A percentile compares a stretch with the other conserved stretches of the same genome.
These are phyloP conservation scores for Hsuehochloa calcarea DNA, from an alignment of 176 grass and related monocot species.

Conservation along the genomic window DNA sequence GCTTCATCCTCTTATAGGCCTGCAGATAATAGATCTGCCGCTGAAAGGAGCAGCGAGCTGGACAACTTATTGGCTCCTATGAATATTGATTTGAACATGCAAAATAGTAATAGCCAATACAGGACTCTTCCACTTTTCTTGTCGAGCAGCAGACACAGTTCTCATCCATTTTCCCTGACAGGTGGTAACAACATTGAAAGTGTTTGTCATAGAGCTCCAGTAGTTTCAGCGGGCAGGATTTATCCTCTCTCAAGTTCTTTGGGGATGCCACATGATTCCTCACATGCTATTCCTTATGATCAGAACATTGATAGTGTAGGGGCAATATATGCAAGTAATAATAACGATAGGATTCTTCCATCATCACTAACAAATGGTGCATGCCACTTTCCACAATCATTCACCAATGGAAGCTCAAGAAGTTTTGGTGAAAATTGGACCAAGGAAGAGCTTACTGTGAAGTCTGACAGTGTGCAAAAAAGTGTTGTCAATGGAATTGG, in stretches of 20 bases:
- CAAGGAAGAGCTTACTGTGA: too few relatives aligned
- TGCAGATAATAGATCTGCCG: background rate
- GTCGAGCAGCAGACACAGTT: background rate
- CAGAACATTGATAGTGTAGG: too few relatives aligned
- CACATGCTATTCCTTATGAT: too few relatives aligned
- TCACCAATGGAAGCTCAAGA: too few relatives aligned
- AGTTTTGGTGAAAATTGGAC: too few relatives aligned
- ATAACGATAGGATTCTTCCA: too few relatives aligned
- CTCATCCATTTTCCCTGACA: background rate
- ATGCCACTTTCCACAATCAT: too few relatives aligned
- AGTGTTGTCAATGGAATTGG: too few relatives aligned
- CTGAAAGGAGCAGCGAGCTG: background rate
- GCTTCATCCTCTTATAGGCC: conserved; percentile 25
- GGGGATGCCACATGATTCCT: conserved; percentile 23
- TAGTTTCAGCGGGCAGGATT: background rate
- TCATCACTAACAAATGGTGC: too few relatives aligned
- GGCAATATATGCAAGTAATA: too few relatives aligned
- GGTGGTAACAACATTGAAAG: background rate
- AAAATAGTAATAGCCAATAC: background rate
- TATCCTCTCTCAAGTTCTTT: conserved; percentile 24
- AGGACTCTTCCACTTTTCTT: conserved; percentile 37
- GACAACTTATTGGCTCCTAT: background rate
- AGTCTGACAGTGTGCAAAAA: too few relatives aligned
- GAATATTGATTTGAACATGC: background rate
- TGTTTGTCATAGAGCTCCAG: background rate